phyloP scores from a whole-genome alignment of 192 early-diverging fungal genomes.

The Entomortierella chlamydospora region DNA sequence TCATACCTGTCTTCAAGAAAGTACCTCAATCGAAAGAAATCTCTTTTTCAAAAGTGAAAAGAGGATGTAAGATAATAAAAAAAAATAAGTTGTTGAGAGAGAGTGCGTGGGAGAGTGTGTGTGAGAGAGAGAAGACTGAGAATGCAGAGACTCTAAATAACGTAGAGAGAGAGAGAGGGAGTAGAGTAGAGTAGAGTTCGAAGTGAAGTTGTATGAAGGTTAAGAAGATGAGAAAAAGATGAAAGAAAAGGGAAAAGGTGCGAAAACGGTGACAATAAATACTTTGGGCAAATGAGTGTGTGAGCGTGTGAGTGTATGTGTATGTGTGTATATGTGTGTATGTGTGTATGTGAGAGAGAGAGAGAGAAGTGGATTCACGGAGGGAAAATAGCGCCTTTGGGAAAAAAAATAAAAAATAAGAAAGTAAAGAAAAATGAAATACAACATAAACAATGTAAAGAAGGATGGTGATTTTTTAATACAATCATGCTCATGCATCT shows the following conservation, averaged over 20 bases:
- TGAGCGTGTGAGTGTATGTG: no score
- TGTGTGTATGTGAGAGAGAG: no score
- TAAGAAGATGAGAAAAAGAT: background rate
- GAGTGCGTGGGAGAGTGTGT: no score
- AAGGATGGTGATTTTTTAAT: background rate
- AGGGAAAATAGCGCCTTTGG: background rate
- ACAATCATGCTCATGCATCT: background rate
- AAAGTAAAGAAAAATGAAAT: conserved; percentile 5
- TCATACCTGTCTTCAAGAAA: background rate
- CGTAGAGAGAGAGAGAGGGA: background rate
- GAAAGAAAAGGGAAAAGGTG: background rate
- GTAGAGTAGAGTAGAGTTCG: background rate
- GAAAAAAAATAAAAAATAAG: background rate
- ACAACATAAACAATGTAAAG: background rate
- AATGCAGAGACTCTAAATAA: no score
- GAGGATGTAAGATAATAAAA: background rate
- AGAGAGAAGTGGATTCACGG: background rate
- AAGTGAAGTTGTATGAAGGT: background rate
- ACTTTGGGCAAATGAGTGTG: background rate
- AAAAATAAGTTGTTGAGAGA: background rate
- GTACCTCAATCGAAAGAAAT: background rate
- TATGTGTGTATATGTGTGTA: no score
- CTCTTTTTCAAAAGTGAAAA: background rate
- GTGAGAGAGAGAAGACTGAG: background rate
- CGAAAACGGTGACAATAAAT: background rate